Evolutionary conservation across 2,329 filamentous ascomycete species (phyloP).

Genomic region (Diaporthe citrichinensis): DNA sequence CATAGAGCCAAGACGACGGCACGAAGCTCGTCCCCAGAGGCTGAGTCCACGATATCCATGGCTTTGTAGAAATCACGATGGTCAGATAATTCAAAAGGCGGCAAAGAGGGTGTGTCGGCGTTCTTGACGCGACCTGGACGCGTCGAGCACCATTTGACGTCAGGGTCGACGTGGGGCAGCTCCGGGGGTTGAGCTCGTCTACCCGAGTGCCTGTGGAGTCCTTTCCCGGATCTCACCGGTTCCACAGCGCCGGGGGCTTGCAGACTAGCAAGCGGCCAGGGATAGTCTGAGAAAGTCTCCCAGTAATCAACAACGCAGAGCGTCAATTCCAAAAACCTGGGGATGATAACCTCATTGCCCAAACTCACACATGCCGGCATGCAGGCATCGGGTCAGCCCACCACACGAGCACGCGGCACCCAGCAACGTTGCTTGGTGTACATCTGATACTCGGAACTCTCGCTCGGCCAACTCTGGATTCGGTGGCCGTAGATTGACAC

Average conservation of each 20-base stretch:
- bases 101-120: background rate
- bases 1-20: background rate
- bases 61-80: background rate
- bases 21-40: conserved; percentile 8
- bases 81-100: background rate
- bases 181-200: background rate
- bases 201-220: background rate
- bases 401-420: background rate
- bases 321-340: background rate
- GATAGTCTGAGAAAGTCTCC: too few relatives aligned
- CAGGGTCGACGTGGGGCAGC: background rate
- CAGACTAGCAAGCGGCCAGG: background rate
- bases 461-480: background rate
- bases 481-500: too few relatives aligned
- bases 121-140: background rate
- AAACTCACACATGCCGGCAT: too few relatives aligned
- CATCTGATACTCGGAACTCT: background rate
- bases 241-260: background rate
- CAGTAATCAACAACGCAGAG: too few relatives aligned
- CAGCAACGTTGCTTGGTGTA: background rate
- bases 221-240: background rate
- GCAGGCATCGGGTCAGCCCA: background rate
- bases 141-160: background rate
- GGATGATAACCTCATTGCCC: background rate
- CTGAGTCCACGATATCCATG: background rate